Evolutionary conservation across 73 alveolate genomes (phyloP), one percentile per base, ranked within the genome.

Genomic region (Stentor coeruleus): DNA sequence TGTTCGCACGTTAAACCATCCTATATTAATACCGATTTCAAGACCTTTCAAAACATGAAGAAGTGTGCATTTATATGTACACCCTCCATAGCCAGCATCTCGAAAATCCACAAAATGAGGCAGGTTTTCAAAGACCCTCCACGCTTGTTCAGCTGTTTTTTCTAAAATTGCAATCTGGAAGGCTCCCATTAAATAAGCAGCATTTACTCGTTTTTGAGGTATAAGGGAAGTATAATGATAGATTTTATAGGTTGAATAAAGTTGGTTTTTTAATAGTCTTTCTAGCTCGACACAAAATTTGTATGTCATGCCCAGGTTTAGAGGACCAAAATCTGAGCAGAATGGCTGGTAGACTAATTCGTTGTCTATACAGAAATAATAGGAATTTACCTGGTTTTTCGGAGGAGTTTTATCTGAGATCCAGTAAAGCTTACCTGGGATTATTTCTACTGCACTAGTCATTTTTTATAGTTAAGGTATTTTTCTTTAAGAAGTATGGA

Each of bases 51-150:
- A 85, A 42, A 98, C 93, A 55, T 96, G 86, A 38, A 87, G 74
- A 58, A 89, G 82, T 82, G 97, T 93, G 91, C 98, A 92, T 40
- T 91, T 84, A 86, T 95, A 96, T 26, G 97, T 76, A 82, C 98
- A 96, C 35, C 86, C 74, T 74, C 98, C 98, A 88, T 82, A 81
- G 35, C 95, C 84, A n/a, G 99, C 99, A 84, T 96, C 99, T 74
- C 99, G 59, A 89, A 83, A 96, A 28, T 85, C 94, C 42, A 74
- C 58, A 59, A 91, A 91, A 6, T 90, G 86, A 41, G 97, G 97
- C 35, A 73, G 75, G 20, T 84, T 81, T 20, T 90, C 91, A 30
- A 90, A 86, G 3, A 66, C 76, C 38, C 39, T 30, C 96, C 98
- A 96, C 3, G 99, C 98, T 38, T 93, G 97, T 20, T 96, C 98